phyloP scores from a whole-genome alignment of 2,329 filamentous ascomycete species.

The Aspergillus hiratsukae region DNA sequence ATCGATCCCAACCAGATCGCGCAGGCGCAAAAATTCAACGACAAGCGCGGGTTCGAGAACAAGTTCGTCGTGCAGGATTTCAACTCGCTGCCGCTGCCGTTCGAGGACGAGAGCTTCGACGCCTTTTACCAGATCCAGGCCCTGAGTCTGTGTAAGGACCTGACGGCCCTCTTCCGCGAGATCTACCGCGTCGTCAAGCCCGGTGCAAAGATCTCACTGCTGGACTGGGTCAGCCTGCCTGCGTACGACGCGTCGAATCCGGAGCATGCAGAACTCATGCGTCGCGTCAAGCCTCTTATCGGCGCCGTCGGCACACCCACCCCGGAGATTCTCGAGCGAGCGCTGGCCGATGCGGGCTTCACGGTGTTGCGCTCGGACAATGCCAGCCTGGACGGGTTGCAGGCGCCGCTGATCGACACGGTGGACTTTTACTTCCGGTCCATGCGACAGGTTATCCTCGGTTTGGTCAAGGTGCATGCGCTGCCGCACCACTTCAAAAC shows the following conservation, averaged over 20 bases:
- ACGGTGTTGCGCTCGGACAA: conserved; percentile 47
- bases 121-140: conserved; percentile 57
- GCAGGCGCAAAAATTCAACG: conserved; percentile 45
- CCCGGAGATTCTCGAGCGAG: conserved; percentile 44
- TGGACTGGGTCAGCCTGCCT: conserved; percentile 53
- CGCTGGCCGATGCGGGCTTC: conserved; percentile 47
- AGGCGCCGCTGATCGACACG: conserved; percentile 51
- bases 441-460: conserved; percentile 47
- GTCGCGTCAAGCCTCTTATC: conserved; percentile 52
- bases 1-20: conserved; percentile 52
- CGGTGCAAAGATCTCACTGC: conserved; percentile 47
- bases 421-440: conserved; percentile 53
- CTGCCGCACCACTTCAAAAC: conserved; percentile 51
- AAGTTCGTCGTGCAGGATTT: conserved; percentile 50
- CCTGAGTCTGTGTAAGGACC: conserved; percentile 51
- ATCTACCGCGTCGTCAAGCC: conserved; percentile 49
- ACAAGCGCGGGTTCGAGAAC: conserved; percentile 42
- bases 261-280: conserved; percentile 50
- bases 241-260: conserved; percentile 46
- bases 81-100: conserved; percentile 50
- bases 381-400: conserved; percentile 49
- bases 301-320: conserved; percentile 54
- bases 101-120: conserved; percentile 47
- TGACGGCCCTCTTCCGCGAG: conserved; percentile 45
- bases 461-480: conserved; percentile 44